Evolutionary conservation across 2,329 filamentous ascomycete species (phyloP), one percentile per base, ranked within the genome.

Genomic region (Mariannaea elegans): DNA sequence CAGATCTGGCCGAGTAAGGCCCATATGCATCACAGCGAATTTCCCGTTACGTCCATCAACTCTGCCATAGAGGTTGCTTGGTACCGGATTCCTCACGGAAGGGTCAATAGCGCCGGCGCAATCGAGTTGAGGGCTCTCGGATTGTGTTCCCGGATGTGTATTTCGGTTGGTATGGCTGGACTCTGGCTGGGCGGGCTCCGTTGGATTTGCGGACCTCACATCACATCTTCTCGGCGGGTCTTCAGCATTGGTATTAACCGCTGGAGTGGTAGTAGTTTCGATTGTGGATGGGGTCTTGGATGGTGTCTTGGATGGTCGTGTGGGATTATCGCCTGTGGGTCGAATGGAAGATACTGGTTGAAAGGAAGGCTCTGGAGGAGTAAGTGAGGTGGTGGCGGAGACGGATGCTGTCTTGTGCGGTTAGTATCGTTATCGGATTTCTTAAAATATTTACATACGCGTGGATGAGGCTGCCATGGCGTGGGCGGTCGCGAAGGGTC

Each of bases 1-100:
- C 36, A 81, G 79, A 57, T 81, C 79, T 62, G 77, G 75, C 69
- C 75, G 78, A 56, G 76, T 68, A 23, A 85, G 76, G 31, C 83
- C 81, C 78, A 89, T 87, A 56, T 87, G 84, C 81, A 89, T 87
- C 38, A 89, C 84, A 44, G 81, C 78, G 71, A 89, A 89, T 65
- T 87, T 87, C 24, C 86, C 86, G 60, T 84, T 84, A 66, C 81
- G 82, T 23, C 78, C 77, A 63, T 84, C 81, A 18, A 83, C 82
- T 64, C 83, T 84, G 60, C 84, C 84, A 69, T 88, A 86, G 53
- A 89, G 76, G 71, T 87, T 88, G 72, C 82, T 86, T 4, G 87
- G 86, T 2, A 89, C 81, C 2, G 86, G 84, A 61, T 87, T 87
- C 56, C 83, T 73, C 47, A 76, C 69, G 29, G 74, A 73, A 31